Percentiles rank a stretch among this genome's conserved stretches.
Evolutionary conservation across 2,329 filamentous ascomycete species (phyloP).

Genomic region (Fusarium transvaalense): DNA sequence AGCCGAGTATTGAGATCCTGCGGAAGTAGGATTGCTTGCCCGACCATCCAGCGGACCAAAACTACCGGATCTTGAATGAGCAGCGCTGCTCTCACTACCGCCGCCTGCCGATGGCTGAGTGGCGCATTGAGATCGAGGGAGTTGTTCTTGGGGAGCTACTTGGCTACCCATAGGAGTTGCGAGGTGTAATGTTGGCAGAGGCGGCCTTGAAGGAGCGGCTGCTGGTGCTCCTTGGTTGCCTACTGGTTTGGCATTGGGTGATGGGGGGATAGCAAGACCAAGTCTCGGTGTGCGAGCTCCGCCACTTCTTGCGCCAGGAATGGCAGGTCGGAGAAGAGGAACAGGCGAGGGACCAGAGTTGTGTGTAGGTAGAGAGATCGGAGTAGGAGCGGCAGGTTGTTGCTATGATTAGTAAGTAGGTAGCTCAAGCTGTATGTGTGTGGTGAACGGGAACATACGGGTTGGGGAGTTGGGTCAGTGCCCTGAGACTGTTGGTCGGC

Average conservation of each 20-base stretch:
- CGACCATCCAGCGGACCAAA: constrained; percentile 82
- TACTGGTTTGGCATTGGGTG: constrained; percentile 83
- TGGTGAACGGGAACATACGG: constrained; percentile 34
- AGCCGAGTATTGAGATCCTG: constrained; percentile 87
- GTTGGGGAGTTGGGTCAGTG: constrained; percentile 40
- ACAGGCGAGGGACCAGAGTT: constrained; percentile 70
- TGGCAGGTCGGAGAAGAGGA: constrained; percentile 84
- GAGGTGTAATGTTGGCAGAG: constrained; percentile 83
- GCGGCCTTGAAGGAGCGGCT: constrained; percentile 59
- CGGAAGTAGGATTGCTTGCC: constrained; percentile 84
- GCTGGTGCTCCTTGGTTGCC: constrained; percentile 60
- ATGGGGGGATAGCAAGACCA: constrained; percentile 90
- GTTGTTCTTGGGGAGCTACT: constrained; percentile 77
- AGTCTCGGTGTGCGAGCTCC: constrained; percentile 79
- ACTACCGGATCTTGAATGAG: constrained; percentile 85
- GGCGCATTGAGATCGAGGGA: constrained; percentile 62
- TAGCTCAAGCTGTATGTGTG: not conserved
- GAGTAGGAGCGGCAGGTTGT: constrained; percentile 39
- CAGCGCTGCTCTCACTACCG: constrained; percentile 82
- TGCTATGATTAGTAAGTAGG: constrained; percentile 41
- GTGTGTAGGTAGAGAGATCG: constrained; percentile 51
- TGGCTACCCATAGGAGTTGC: constrained; percentile 90
- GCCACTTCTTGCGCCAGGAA: constrained; percentile 75
- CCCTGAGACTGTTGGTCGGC: constrained; percentile 44
- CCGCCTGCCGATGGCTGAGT: constrained; percentile 76